Evolutionary conservation across 2,329 filamentous ascomycete genomes (phyloP), one percentile per base, ranked within the genome.

Genomic region (Exophiala dermatitidis): DNA sequence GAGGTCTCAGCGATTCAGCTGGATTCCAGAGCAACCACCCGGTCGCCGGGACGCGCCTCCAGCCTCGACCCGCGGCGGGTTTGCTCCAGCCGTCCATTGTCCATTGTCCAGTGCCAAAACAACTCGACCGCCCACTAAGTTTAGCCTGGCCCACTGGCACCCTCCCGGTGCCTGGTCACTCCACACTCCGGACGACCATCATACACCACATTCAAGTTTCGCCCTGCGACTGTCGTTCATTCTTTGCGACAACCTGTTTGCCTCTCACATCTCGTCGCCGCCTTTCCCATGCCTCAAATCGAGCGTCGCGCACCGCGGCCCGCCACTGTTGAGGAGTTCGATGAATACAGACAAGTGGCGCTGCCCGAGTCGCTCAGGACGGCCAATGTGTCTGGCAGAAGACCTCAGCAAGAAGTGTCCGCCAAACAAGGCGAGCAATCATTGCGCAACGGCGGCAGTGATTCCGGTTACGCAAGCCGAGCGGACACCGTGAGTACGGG

Each of bases 381-480:
- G 62, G 76, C 77, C 68, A 78, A 79, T 68, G 67, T 75, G 64
- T 68, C 74, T 60, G 69, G 69, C 57, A 78, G 73, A 70, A 70
- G 72, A 59, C 74, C 76, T 51, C 71, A 71, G 59, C 63, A 70
- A 57, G 69, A 73, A 52, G 59, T 69, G 52, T 67, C 62, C 38
- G 12, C 46, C 31, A 44, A 38, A 32, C 45, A 46, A 42, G 26
- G 43, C 5, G 36, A 54, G 32, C 38, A 43, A 44, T 65, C 67
- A 38, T 67, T 67, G 60, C 68, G 71, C 56, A 75, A 80, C 67
- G 70, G 72, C 64, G 74, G 75, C 62, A 80, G 76, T 69, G 80
- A 84, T 69, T 82, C 79, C 60, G 80, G 80, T 63, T 82, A 82
- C 72, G 81, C 78, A 59, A 82, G 78, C 71, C 74, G 75, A 64